Evolutionary conservation across 1,284 basidiomycete genomes (phyloP).

Genomic region (Sanghuangporus sanghuang): DNA sequence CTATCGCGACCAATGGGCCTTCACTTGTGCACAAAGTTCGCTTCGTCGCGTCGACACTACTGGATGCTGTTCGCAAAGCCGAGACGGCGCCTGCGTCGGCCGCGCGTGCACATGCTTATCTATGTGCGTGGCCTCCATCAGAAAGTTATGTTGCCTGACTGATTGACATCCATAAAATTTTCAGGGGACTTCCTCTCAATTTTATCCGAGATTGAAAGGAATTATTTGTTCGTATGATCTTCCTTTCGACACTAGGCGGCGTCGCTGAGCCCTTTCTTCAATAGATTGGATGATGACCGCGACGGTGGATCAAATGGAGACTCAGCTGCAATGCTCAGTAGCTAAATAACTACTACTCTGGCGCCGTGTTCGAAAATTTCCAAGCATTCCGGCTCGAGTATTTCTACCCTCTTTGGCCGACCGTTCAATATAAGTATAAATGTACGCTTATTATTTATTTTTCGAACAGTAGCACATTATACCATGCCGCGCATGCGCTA

Average conservation of each 20-base stretch:
- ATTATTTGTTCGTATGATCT: conserved; percentile 60
- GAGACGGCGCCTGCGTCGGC: conserved; percentile 71
- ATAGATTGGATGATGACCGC: conserved; percentile 68
- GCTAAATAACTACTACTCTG: conserved; percentile 17
- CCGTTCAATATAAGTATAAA: neutral
- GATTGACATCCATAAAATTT: conserved; percentile 14
- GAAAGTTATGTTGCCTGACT: conserved; percentile 17
- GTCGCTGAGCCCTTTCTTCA: conserved; percentile 19
- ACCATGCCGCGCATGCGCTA: neutral
- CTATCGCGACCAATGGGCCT: conserved; percentile 83
- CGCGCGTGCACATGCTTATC: conserved; percentile 72
- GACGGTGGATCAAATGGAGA: conserved; percentile 56
- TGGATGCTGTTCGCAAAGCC: conserved; percentile 80
- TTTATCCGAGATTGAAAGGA: conserved; percentile 81
- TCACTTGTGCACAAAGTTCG: conserved; percentile 83
- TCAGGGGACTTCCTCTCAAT: conserved; percentile 87
- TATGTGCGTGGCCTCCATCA: conserved; percentile 46
- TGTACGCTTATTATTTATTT: neutral
- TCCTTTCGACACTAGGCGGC: conserved; percentile 14
- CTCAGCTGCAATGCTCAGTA: conserved; percentile 44
- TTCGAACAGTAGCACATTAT: neutral
- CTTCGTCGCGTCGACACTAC: conserved; percentile 81
- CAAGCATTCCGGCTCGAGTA: neutral
- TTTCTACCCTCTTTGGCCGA: neutral
- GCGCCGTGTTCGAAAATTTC: neutral